Evolutionary conservation across 306 rosid genomes (phyloP).

Genomic region (Cucumis cinereus): DNA sequence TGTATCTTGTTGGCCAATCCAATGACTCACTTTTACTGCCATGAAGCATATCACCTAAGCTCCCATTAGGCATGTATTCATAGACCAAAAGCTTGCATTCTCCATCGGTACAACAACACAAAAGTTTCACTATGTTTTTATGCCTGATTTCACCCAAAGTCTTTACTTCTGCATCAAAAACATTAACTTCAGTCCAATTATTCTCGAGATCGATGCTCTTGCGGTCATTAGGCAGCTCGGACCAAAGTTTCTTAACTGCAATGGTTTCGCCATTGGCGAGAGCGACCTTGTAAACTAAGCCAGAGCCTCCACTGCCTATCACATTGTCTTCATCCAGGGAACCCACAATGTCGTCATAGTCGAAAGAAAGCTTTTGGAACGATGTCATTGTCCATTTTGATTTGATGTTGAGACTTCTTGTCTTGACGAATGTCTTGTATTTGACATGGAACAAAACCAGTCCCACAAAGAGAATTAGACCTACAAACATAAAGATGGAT

Average conservation of each 20-base stretch:
- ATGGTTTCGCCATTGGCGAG: conserved; percentile 55
- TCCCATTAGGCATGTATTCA: conserved; percentile 95
- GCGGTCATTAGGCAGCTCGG: conserved; percentile 21
- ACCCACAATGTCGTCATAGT: conserved; percentile 72
- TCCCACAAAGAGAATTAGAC: conserved; percentile 44
- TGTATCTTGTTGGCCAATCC: conserved; percentile 84
- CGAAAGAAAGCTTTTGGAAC: conserved; percentile 87
- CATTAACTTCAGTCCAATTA: conserved; percentile 35
- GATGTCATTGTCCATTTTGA: conserved; percentile 83
- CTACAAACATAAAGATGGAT: conserved; percentile 41
- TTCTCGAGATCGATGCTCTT: conserved; percentile 45
- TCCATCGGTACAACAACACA: conserved; percentile 85
- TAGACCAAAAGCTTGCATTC: conserved; percentile 82
- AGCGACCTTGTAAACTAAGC: conserved; percentile 83
- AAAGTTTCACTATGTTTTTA: conserved; percentile 86
- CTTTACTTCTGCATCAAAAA: conserved; percentile 78
- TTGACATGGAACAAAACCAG: conserved; percentile 60
- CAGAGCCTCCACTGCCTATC: conserved; percentile 76
- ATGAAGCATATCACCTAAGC: conserved; percentile 83
- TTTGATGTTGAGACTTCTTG: conserved; percentile 40
- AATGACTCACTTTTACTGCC: conserved; percentile 64
- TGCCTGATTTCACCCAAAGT: conserved; percentile 87
- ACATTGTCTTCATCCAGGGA: conserved; percentile 81
- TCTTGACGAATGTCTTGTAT: conserved; percentile 41
- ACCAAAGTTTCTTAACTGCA: conserved; percentile 83